Percentiles rank a stretch among this genome's conserved stretches.
Conservation (phyloP, 129 eudicot species). For the Escallonia herrerae region DNA sequence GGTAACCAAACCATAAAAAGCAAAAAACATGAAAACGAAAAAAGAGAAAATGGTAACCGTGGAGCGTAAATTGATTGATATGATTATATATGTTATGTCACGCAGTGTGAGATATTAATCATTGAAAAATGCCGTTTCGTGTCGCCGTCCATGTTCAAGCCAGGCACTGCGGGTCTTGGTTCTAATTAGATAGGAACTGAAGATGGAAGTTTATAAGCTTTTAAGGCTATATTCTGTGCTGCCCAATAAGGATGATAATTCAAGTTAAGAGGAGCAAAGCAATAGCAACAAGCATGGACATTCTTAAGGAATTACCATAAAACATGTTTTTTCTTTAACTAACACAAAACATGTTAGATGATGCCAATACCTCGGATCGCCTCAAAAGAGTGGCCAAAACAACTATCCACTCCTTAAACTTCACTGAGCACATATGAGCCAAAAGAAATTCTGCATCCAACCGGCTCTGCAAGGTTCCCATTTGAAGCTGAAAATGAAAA, state of each 20-base stretch:
- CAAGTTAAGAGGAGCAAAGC: neutral
- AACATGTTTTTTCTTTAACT: neutral
- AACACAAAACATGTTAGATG: neutral
- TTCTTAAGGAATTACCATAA: neutral
- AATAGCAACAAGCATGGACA: neutral
- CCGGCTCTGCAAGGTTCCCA: conserved; percentile 92
- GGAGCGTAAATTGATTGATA: too few species aligned
- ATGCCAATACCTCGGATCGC: conserved; percentile 73
- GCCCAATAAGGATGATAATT: neutral
- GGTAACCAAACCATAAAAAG: too few species aligned
- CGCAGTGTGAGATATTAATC: too few species aligned
- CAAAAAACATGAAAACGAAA: too few species aligned
- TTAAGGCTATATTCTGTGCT: neutral
- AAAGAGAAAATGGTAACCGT: too few species aligned
- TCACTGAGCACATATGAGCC: conserved; percentile 98
- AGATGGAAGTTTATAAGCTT: too few species aligned
- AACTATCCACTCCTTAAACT: conserved; percentile 98
- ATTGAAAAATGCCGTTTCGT: too few species aligned
- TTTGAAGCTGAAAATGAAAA: conserved; percentile 59
- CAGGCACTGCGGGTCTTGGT: too few species aligned
- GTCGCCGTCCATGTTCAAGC: too few species aligned
- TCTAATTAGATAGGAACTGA: too few species aligned
- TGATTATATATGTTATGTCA: too few species aligned
- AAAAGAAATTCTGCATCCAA: conserved; percentile 98
- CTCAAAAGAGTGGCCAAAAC: conserved; percentile 94